Evolutionary conservation across 768 basidiomycete species (phyloP).

Genomic region (Termitomyces sp.): DNA sequence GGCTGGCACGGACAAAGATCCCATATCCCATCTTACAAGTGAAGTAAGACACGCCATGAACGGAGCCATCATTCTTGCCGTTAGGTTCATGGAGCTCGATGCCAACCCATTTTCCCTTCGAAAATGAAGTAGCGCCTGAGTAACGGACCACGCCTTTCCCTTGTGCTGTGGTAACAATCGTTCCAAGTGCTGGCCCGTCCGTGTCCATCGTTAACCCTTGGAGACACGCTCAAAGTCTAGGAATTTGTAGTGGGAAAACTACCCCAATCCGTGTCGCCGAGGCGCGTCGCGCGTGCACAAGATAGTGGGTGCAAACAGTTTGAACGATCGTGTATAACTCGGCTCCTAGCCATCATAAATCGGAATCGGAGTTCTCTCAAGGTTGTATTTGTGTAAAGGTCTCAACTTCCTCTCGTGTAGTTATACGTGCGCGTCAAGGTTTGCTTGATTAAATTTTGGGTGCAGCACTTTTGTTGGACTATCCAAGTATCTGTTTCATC

Average conservation of each 20-base stretch:
- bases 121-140: conserved; percentile 76
- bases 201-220: conserved; percentile 7
- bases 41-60: conserved; percentile 79
- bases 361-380: conserved; percentile 9
- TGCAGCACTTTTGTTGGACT: background rate
- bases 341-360: conserved; percentile 5
- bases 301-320: background rate
- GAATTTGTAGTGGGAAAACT: background rate
- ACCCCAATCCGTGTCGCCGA: conserved; percentile 1
- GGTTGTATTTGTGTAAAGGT: background rate
- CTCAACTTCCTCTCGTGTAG: background rate
- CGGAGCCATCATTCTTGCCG: conserved; percentile 95
- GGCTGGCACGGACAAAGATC: conserved; percentile 84
- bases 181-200: conserved; percentile 43
- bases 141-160: conserved; percentile 87
- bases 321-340: background rate
- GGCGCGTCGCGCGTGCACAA: conserved; percentile 1
- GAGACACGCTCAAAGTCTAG: background rate
- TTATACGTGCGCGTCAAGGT: background rate
- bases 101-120: conserved; percentile 91
- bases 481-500: background rate
- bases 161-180: conserved; percentile 73
- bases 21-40: conserved; percentile 70
- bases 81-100: conserved; percentile 77
- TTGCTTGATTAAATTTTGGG: background rate